These are phyloP conservation scores for Boletellus sp. DNA, from an alignment of 768 basidiomycete species.

Conservation along the genomic window DNA sequence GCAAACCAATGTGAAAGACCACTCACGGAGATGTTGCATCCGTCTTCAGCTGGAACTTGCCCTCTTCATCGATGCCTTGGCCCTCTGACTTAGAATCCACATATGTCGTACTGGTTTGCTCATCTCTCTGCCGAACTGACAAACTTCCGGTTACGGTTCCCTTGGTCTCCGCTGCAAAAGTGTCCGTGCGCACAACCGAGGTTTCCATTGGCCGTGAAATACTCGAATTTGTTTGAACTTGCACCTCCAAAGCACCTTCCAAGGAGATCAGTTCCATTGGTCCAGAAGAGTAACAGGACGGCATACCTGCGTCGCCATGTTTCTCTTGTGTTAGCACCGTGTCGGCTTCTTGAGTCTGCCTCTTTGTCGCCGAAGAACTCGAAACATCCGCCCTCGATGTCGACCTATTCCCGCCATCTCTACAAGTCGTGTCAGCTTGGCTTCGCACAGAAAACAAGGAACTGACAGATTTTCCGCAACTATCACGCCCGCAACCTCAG, in stretches of 20 bases:
- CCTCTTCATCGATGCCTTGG: background rate
- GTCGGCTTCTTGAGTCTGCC: background rate
- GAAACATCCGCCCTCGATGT: background rate
- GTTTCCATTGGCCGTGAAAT: background rate
- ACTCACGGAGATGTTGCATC: conserved; percentile 1
- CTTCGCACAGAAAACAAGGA: background rate
- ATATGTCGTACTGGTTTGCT: background rate
- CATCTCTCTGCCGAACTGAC: background rate
- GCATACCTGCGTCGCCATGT: background rate
- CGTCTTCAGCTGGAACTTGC: background rate
- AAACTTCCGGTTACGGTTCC: background rate
- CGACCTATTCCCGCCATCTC: background rate
- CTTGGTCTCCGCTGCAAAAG: background rate
- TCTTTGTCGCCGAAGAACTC: background rate
- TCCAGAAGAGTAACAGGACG: background rate
- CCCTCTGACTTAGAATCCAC: background rate
- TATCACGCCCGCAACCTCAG: background rate
- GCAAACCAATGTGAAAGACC: too few relatives aligned
- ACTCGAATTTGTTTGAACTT: background rate
- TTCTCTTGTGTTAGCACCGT: background rate
- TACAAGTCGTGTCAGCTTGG: background rate
- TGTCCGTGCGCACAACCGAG: background rate
- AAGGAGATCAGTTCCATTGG: background rate
- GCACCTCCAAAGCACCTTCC: background rate
- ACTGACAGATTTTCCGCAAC: background rate